Percentiles rank a stretch among this genome's conserved stretches.
Evolutionary conservation across 768 basidiomycete genomes (phyloP).

Genomic region (Leccinum truebloodii): DNA sequence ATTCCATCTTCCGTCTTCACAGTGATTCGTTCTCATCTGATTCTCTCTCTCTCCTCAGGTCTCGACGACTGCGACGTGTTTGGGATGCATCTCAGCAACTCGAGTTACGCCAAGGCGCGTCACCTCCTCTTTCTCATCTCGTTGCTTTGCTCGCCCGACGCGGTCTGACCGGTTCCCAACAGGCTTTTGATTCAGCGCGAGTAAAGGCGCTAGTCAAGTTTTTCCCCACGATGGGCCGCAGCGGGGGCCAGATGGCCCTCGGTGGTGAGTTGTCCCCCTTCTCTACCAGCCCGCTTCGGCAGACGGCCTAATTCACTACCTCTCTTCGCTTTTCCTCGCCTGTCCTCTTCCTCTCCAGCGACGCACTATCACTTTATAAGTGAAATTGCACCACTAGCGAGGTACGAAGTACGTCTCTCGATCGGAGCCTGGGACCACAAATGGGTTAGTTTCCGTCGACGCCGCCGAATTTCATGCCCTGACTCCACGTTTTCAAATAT

Average conservation of each 20-base stretch:
- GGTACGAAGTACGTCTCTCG: conserved; percentile 60
- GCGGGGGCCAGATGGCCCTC: conserved; percentile 64
- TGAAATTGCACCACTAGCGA: conserved; percentile 64
- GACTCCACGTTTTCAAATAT: neutral
- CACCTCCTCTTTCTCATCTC: neutral
- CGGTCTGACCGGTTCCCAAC: conserved; percentile 8
- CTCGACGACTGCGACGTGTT: conserved; percentile 65
- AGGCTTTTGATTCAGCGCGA: conserved; percentile 49
- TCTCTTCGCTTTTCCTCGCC: neutral
- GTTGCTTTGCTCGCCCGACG: neutral
- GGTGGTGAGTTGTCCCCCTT: conserved; percentile 32
- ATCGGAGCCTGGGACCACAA: conserved; percentile 74
- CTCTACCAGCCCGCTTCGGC: neutral
- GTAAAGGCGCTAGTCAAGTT: conserved; percentile 47
- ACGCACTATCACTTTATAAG: conserved; percentile 69
- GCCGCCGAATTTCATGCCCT: neutral
- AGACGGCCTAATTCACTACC: neutral
- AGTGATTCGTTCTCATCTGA: neutral
- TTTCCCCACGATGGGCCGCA: conserved; percentile 58
- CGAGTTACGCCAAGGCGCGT: conserved; percentile 71
- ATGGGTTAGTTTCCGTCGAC: conserved; percentile 55
- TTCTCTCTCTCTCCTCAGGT: conserved; percentile 36
- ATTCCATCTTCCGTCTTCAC: neutral
- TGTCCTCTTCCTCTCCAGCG: conserved; percentile 35
- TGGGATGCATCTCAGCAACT: conserved; percentile 81